phyloP scores from a whole-genome alignment of 257 asterid genomes.

The Solanum gandarillasii region DNA sequence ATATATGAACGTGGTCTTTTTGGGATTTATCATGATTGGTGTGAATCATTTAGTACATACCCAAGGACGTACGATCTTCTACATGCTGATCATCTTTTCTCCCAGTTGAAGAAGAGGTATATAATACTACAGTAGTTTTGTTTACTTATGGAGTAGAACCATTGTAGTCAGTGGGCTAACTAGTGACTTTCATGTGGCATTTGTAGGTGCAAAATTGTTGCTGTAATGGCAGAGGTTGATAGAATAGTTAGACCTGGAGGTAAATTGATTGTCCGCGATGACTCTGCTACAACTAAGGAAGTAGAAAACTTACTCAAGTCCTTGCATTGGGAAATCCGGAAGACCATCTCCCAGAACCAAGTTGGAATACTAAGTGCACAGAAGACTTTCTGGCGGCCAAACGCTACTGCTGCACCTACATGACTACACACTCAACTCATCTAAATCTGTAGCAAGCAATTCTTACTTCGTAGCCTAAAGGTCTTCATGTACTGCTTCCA shows the following conservation, averaged over 20 bases:
- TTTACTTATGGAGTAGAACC: background rate
- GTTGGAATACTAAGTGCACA: constrained; percentile 63
- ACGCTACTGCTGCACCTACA: constrained; percentile 24
- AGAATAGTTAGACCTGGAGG: constrained; percentile 81
- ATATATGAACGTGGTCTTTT: constrained; percentile 74
- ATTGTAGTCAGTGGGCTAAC: background rate
- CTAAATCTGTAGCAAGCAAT: background rate
- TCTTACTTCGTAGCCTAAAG: background rate
- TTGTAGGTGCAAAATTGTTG: constrained; percentile 57
- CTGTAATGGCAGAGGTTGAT: constrained; percentile 65
- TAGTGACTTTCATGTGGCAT: background rate
- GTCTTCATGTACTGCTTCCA: background rate
- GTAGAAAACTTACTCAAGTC: constrained; percentile 58
- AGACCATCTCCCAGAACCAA: constrained; percentile 40
- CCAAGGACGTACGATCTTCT: constrained; percentile 81
- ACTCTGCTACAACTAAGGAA: constrained; percentile 37
- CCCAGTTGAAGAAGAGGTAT: constrained; percentile 55
- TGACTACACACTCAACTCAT: constrained; percentile 5
- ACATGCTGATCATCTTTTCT: constrained; percentile 83
- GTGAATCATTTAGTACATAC: constrained; percentile 88
- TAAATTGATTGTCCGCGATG: constrained; percentile 56
- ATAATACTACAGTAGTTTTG: background rate
- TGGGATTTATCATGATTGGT: constrained; percentile 90
- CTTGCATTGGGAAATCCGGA: constrained; percentile 65
- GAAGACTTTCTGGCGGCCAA: constrained; percentile 70